Evolutionary conservation across 2,329 filamentous ascomycete species (phyloP).

Genomic region (Verticillium longisporum): DNA sequence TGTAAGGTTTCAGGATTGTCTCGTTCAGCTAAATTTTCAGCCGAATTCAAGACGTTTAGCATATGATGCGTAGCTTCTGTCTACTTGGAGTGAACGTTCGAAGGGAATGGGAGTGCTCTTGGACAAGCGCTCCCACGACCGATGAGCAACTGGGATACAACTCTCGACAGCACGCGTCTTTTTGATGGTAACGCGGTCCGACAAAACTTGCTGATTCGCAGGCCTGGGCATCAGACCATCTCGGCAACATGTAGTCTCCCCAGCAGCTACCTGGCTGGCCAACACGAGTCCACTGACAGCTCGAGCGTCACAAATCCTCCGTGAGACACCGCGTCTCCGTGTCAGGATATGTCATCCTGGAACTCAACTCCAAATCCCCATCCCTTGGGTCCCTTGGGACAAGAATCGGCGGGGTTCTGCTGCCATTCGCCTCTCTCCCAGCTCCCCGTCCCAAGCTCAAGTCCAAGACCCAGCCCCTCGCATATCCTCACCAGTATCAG

Average conservation of each 20-base stretch:
- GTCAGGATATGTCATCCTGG: neutral
- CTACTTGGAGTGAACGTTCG: neutral
- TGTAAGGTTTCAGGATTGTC: slow-evolving; percentile 2
- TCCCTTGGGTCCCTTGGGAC: neutral
- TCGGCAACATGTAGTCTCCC: too few relatives aligned
- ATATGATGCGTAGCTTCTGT: neutral
- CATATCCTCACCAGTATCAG: slow-evolving; percentile 9
- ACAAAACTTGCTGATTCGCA: too few relatives aligned
- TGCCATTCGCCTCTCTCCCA: neutral
- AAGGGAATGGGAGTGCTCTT: neutral
- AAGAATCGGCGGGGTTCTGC: neutral
- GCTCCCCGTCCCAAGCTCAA: neutral
- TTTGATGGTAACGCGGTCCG: too few relatives aligned
- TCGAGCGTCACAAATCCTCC: too few relatives aligned
- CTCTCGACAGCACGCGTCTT: too few relatives aligned
- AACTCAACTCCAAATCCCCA: neutral
- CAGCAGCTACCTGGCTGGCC: too few relatives aligned
- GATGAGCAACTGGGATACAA: too few relatives aligned
- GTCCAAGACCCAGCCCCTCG: neutral
- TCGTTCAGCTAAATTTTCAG: neutral
- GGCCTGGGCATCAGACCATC: too few relatives aligned
- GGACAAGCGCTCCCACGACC: neutral
- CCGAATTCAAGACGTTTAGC: neutral
- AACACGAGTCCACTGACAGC: too few relatives aligned
- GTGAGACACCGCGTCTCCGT: neutral